Evolutionary conservation across 768 basidiomycete species (phyloP), one percentile per base, ranked within the genome.

Genomic region (Pleurotus giganteus): DNA sequence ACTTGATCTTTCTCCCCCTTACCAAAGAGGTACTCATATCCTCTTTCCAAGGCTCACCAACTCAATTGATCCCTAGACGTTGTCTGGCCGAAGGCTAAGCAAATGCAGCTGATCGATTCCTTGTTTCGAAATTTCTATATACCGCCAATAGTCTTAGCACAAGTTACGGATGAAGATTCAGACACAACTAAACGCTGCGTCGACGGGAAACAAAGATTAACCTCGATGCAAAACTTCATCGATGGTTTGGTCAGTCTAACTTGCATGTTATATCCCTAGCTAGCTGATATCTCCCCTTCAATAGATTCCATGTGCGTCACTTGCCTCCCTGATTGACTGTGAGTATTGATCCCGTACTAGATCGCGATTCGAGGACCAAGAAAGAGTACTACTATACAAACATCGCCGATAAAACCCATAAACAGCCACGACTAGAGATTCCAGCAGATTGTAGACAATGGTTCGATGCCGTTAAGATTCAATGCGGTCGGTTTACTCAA

Each of bases 171-270:
- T 45, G 77, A 81, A 1, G 84, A 88, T 24, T 84, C 80, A 2
- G 71, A 76, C 2, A 80, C 82, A 59, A 69, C 73, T 3, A 75
- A 85, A 54, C 72, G 83, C 4, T 91, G 89, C 54, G 88, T 91
- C 2, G 91, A 93, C 61, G 91, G 91, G 4, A 93, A 93, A 62
- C 91, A 93, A 74, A 78, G 91, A 17, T 66, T 93, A 41, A 92
- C 89, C 0, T 91, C 90, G 0, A 86, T 91, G 52, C 80, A 84
- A 58, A 86, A 82, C 51, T 92, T 92, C 64, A 76, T 91, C 62
- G 83, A 85, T 58, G 89, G 89, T 15, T 69, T 80, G 63, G 86
- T 91, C 52, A 74, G 84, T 34, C 58, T 69, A 63, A 72, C 74
- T 54, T 58, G 70, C 23, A 60, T 80, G 80, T 61, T 80, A 82